A percentile compares a stretch with the other conserved stretches of the same genome.
Evolutionary conservation across 2,329 filamentous ascomycete species (phyloP).

Genomic region (Ceratocystis smalleyi): DNA sequence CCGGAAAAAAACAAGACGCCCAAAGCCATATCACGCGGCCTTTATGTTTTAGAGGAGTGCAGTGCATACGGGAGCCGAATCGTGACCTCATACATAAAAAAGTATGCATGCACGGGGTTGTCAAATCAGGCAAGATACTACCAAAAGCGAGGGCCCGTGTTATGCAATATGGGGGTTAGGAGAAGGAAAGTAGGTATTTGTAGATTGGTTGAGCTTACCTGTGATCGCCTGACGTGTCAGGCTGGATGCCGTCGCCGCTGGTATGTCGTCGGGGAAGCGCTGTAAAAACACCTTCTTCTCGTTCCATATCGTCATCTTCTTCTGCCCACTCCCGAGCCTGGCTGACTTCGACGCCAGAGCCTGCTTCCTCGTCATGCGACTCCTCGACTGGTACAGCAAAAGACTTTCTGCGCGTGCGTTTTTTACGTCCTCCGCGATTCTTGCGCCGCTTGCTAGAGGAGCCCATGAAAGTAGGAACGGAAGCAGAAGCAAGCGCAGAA

Average conservation of each 20-base stretch:
- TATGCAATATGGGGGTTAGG: no score
- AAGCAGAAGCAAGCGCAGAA: background rate
- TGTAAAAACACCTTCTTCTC: slow-evolving; percentile 14
- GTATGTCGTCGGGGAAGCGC: slow-evolving; percentile 15
- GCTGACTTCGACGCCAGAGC: slow-evolving; percentile 5
- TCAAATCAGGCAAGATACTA: background rate
- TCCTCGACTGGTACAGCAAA: slow-evolving; percentile 55
- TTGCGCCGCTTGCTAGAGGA: slow-evolving; percentile 42
- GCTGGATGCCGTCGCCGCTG: background rate
- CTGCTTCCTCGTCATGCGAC: slow-evolving; percentile 24
- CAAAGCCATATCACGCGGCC: background rate
- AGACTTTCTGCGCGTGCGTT: slow-evolving; percentile 59
- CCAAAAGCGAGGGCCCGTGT: background rate
- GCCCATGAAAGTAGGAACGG: slow-evolving; percentile 14
- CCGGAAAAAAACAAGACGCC: background rate
- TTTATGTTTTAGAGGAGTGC: background rate
- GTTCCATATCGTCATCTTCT: slow-evolving; percentile 12
- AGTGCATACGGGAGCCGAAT: background rate
- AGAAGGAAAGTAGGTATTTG: no score
- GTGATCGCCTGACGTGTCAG: background rate
- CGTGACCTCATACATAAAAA: background rate
- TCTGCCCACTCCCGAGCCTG: slow-evolving; percentile 11
- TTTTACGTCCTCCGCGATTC: slow-evolving; percentile 63
- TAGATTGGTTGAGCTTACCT: background rate
- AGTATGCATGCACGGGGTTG: background rate